Base-by-base conservation (phyloP, 805 yeast species). In the Cyberlindnera americana region DNA sequence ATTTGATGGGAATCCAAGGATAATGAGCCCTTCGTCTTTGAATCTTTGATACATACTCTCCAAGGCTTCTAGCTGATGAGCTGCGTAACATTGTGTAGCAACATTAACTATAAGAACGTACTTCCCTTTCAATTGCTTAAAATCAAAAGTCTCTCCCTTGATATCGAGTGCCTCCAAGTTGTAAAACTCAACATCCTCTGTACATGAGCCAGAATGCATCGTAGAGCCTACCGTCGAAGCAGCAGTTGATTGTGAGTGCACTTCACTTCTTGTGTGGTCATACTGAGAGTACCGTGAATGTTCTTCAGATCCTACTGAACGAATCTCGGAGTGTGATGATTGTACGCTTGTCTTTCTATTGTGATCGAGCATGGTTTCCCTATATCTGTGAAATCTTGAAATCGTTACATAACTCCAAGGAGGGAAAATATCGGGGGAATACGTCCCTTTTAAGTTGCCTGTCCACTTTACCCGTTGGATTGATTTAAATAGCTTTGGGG, bases 1-100 rank as follows among this genome's bases (percentile, higher is more conserved):
- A 65, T 87, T 85, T 64, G 96, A 86, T 23, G 97, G 97, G 73
- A 89, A 88, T 0, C 89, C 96, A 25, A 89, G 48, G 19, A 89
- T 70, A 32, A 66, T 77, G 18, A 90, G 67, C 1, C 86, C 95
- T 46, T 73, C 56, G 35, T 72, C 76, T 38, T 72, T 64, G 64
- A 81, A 84, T 57, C 78, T 77, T 45, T 78, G 65, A 65, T 86
- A 79, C 12, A 89, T 63, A 29, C 60, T 65, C 63, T 89, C 90
- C 25, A 89, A 65, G 37, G 81, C 91, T 38, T 69, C 65, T 60
- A 83, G 84, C 61, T 88, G 95, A 41, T 84, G 80, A 4, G 93
- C 80, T 64, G 78, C 79, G 5, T 78, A 80, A 60, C 95, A 87
- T 62, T 86, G 83, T 48, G 95, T 82, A 7, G 96, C 96, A 9